A percentile compares a stretch with the other conserved stretches of the same genome.
These are phyloP conservation scores for Saccharomyces hybrid DNA, from an alignment of 1,139 yeast genomes.

Conservation along the genomic window DNA sequence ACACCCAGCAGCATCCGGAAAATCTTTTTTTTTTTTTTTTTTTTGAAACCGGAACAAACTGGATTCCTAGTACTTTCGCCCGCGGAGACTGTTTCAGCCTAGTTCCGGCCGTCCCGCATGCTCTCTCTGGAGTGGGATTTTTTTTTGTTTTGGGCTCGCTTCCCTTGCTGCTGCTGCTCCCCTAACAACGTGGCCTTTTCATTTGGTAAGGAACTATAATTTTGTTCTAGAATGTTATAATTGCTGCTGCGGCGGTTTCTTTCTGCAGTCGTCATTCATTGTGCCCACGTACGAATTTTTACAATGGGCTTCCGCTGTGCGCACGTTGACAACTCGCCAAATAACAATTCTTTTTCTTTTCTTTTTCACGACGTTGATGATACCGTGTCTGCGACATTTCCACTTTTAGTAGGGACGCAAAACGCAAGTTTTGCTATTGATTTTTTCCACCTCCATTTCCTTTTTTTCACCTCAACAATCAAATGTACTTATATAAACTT, in stretches of 20 bases:
- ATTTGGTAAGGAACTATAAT: background rate
- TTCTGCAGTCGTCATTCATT: background rate
- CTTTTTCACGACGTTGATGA: background rate
- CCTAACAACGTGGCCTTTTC: background rate
- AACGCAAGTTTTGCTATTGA: background rate
- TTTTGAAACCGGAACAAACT: background rate
- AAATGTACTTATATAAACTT: slow-evolving; percentile 1
- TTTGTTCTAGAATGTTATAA: background rate
- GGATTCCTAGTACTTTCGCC: background rate
- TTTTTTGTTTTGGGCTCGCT: background rate
- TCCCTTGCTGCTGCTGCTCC: background rate
- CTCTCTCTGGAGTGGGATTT: background rate
- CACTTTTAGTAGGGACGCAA: background rate
- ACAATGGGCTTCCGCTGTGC: background rate
- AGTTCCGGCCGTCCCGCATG: background rate
- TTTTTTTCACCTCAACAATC: slow-evolving; percentile 1
- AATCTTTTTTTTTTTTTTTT: background rate
- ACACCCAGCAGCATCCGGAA: background rate
- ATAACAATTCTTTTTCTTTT: background rate
- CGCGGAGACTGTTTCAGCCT: background rate
- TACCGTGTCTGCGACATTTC: slow-evolving; percentile 1
- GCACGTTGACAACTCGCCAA: background rate
- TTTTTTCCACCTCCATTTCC: background rate
- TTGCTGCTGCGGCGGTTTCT: background rate
- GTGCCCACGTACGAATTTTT: background rate